These are phyloP conservation scores for Corymbia calophylla DNA, from an alignment of 441 rosid species.

Conservation along the genomic window DNA sequence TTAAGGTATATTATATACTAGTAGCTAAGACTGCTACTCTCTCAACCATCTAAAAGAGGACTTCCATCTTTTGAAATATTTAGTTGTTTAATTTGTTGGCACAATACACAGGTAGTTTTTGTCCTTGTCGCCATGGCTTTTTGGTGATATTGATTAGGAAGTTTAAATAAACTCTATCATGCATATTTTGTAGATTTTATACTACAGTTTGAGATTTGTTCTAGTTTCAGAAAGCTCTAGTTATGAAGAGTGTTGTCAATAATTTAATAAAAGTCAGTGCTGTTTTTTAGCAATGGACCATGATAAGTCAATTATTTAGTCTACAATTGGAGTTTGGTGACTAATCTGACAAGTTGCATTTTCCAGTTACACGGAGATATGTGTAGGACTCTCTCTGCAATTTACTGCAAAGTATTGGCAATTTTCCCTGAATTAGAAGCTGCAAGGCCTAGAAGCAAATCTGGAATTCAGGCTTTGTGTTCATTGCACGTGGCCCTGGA, in stretches of 20 bases:
- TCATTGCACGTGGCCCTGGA: constrained; percentile 93
- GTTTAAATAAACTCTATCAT: background rate
- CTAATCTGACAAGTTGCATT: background rate
- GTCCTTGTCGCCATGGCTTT: background rate
- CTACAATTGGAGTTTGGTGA: background rate
- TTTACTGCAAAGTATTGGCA: constrained; percentile 64
- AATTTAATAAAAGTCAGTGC: background rate
- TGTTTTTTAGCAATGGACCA: background rate
- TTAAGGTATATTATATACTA: background rate
- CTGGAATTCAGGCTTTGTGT: constrained; percentile 95
- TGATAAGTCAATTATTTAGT: background rate
- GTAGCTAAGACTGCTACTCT: background rate
- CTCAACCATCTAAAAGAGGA: background rate
- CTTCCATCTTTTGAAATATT: background rate
- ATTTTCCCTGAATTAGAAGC: constrained; percentile 92
- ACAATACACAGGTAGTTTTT: background rate
- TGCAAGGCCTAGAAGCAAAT: constrained; percentile 92
- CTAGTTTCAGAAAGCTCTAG: background rate
- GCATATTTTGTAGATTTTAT: background rate
- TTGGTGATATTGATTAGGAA: background rate
- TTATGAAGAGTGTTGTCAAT: background rate
- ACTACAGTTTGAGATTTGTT: background rate
- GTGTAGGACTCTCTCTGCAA: constrained; percentile 73
- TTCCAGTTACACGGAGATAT: constrained; percentile 90
- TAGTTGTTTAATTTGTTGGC: background rate